Conservation (phyloP, 2,329 filamentous ascomycete species). For the Pseudonectria buxi region DNA sequence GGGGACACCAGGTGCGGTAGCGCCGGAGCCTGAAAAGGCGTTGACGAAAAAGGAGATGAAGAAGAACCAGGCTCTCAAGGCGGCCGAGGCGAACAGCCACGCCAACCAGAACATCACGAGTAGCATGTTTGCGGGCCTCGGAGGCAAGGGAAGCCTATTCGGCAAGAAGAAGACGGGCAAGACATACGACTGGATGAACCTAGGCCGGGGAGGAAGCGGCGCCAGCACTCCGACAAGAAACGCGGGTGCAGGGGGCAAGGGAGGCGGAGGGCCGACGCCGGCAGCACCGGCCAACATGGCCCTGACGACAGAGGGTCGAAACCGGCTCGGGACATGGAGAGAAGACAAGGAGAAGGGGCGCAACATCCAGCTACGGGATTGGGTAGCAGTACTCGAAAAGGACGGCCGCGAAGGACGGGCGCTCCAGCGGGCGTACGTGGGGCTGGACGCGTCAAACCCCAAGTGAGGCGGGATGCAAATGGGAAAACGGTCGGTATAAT, state of each 20-base stretch:
- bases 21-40: constrained; percentile 60
- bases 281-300: constrained; percentile 27
- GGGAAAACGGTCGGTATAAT: too few species aligned
- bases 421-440: constrained; percentile 51
- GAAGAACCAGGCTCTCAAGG: constrained; percentile 68
- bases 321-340: constrained; percentile 65
- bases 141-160: constrained; percentile 50
- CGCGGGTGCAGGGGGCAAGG: constrained; percentile 27
- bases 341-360: constrained; percentile 72
- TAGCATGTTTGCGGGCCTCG: constrained; percentile 61
- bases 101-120: constrained; percentile 79
- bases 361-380: constrained; percentile 78
- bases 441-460: constrained; percentile 43
- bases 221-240: constrained; percentile 43
- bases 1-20: constrained; percentile 54
- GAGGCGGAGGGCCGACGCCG: constrained; percentile 25
- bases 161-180: constrained; percentile 57
- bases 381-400: constrained; percentile 70
- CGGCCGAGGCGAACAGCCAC: constrained; percentile 71
- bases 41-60: constrained; percentile 81
- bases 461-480: constrained; percentile 22
- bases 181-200: constrained; percentile 71
- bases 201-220: constrained; percentile 43
- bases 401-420: constrained; percentile 63
- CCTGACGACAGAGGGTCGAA: constrained; percentile 52